Base-by-base conservation (phyloP, 148 eudicot genomes). In the Tetragonia tetragonoides region DNA sequence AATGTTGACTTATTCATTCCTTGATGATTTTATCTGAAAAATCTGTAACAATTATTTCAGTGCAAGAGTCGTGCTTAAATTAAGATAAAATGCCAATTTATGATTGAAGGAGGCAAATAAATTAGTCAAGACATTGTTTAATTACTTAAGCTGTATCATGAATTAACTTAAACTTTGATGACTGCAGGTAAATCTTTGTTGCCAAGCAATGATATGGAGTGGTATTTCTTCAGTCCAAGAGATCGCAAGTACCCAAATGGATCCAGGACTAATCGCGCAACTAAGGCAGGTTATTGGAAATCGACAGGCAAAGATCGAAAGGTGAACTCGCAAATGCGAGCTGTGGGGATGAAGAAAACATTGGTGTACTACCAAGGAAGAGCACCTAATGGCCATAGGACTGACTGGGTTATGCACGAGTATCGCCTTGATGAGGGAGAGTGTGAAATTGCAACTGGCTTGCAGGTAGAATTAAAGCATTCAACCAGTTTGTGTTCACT, bases 401-500 rank as follows among this genome's bases (percentile, higher is more conserved):
- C 88, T 24, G 86, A 85, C 42, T 90, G 93, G 93, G 89, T 90
- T 18, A 90, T 90, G 93, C 93, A 90, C 73, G 93, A 90, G 61
- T 90, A 88, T 70, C 89, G 93, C 47, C 90, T 90, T 10, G 81
- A 80, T n/a, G 86, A 89, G 10, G 78, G 78, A 0, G 76, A 82
- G 49, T 81, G 82, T 24, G 78, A 77, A 51, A 53, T 72, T 42
- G 59, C 85, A 72, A 79, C 85, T 21, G 75, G 84, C 24, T 80
- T 86, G 49, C 85, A 85, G 85, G 88, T 86, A 81, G 11, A 28
- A 0, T 49, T 21, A 0, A 39, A 34, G 9, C 47, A 21, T 38
- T 28, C 41, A 53, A 17, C 67, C 40, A 4, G 2, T 18, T 10
- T 12, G 10, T 44, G 18, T 17, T n/a, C 21, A 0, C 34, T n/a